Evolutionary conservation across 2,329 filamentous ascomycete genomes (phyloP).

Genomic region (Colletotrichum musae): DNA sequence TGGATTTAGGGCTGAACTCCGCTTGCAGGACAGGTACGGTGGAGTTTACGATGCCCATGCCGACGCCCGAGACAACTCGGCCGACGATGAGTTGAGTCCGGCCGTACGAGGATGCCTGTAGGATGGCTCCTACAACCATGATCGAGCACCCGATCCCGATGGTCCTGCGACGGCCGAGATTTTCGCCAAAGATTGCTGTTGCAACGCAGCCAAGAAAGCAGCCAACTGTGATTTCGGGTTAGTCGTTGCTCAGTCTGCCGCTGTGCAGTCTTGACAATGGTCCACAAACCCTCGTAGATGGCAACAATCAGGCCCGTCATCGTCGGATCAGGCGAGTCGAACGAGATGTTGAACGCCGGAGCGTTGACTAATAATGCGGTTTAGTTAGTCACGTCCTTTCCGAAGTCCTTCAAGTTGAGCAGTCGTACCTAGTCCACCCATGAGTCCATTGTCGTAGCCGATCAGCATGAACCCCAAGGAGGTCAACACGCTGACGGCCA

Average conservation of each 20-base stretch:
- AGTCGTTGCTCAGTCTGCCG: neutral
- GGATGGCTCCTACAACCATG: slow-evolving; percentile 59
- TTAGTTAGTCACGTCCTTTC: slow-evolving; percentile 34
- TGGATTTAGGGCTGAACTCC: slow-evolving; percentile 58
- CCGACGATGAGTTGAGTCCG: slow-evolving; percentile 61
- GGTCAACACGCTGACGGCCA: slow-evolving; percentile 59
- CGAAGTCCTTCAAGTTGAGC: too few species aligned
- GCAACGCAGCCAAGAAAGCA: slow-evolving; percentile 48
- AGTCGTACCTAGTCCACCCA: slow-evolving; percentile 53
- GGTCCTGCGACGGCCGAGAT: slow-evolving; percentile 57
- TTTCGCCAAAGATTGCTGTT: slow-evolving; percentile 57
- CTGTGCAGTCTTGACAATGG: neutral
- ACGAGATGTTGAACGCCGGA: slow-evolving; percentile 56
- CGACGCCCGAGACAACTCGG: slow-evolving; percentile 62
- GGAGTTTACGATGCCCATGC: slow-evolving; percentile 61
- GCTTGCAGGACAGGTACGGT: slow-evolving; percentile 61
- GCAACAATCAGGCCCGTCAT: slow-evolving; percentile 63
- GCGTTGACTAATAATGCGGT: slow-evolving; percentile 52
- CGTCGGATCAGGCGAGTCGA: slow-evolving; percentile 54
- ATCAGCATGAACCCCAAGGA: slow-evolving; percentile 64
- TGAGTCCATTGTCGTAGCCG: slow-evolving; percentile 62
- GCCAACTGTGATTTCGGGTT: slow-evolving; percentile 43
- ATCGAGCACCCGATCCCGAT: slow-evolving; percentile 57
- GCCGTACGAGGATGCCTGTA: slow-evolving; percentile 60
- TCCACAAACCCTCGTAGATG: slow-evolving; percentile 55